Base-by-base conservation (phyloP, 176 grass and related monocot species). In the Paspalum notatum region DNA sequence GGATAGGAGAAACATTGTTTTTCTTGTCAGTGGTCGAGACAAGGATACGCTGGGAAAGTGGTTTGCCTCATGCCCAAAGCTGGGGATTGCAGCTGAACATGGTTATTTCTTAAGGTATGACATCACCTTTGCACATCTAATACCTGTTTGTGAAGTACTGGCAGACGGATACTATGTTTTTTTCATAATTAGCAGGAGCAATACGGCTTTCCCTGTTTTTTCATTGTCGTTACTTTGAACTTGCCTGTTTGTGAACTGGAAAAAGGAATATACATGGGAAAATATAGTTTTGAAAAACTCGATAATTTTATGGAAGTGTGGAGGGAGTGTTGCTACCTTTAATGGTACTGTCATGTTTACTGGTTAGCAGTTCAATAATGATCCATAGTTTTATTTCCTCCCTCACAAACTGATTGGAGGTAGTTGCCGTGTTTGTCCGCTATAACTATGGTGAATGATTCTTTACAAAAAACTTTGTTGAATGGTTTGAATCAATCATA, bases 31-130 rank as follows among this genome's bases (percentile, higher is more conserved):
- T 81, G 97, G 97, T 14, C 91, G 93, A 53, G 75, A 83, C 17
- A 91, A 81, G 76, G 83, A 88, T 68, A 91, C 62, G 14, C 73
- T 91, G 73, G 93, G 43, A 15, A 71, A 87, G 74, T 96, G 86
- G 93, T 99, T 99, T 74, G 62, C 83, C 65, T 86, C 89, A 3
- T 99, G 93, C 57, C 79, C 87, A 12, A 84, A 82, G 71, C 85
- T 99, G 68, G 97, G 91, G 11, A 95, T 96, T 78, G 92, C 90
- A 37, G 91, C 91, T 41, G 93, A 99, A 72, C 93, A 99, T 72
- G 91, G 97, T 59, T 96, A 93, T 84, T 93, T 91, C 83, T 76
- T 93, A 76, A 96, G 97, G 93, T 93, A 80, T n/a, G 12, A 6
- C 62, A 58, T 71, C 53, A 80, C 79, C 58, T 72, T 53, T 25